Base-by-base conservation (phyloP, 345 rosid species). In the Excoecaria agallocha region DNA sequence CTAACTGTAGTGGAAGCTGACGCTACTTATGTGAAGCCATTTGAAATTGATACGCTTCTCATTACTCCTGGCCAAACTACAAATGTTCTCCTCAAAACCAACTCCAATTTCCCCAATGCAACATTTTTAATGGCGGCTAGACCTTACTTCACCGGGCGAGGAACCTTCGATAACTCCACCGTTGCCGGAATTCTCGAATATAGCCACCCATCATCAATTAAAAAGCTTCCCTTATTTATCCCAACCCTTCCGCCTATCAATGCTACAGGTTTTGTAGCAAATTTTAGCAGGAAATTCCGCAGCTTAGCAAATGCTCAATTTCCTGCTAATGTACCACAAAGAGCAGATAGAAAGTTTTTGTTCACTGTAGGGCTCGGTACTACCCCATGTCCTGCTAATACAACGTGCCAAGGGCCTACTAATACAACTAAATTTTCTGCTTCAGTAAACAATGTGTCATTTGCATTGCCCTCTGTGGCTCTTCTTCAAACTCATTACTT, bases 51-150 rank as follows among this genome's bases (percentile, higher is more conserved):
- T 24, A 60, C 51, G 22, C 59, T 78, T 10, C 62, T 74, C 66
- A 74, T 78, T 8, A 56, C 71, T 5, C 81, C 81, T 13, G 81
- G 81, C 52, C 81, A 78, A 54, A 78, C 81, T 54, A 78, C 75
- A 24, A 78, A 78, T 43, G 81, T 74, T 62, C 74, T 78, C 16
- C 78, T 78, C 39, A 74, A 55, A 73, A 74, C 81, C 69, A 74
- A 69, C 50, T 77, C 81, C 3, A 17, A n/a, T 61, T 62, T 62
- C 58, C 78, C 81, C 20, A 78, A 74, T 22, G 74, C 81, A 41
- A 78, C 74, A 8, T 78, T 74, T 49, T 55, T 74, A 15, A 74
- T 78, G 81, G 71, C 45, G 2, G 78, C 81, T 3, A 69, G 74
- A 20, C 81, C 81, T 69, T 78, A 78, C 50, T 73, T 74, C 74